A percentile compares a stretch with the other conserved stretches of the same genome.
phyloP scores from a whole-genome alignment of 306 rosid genomes.

The Rubus idaeus region DNA sequence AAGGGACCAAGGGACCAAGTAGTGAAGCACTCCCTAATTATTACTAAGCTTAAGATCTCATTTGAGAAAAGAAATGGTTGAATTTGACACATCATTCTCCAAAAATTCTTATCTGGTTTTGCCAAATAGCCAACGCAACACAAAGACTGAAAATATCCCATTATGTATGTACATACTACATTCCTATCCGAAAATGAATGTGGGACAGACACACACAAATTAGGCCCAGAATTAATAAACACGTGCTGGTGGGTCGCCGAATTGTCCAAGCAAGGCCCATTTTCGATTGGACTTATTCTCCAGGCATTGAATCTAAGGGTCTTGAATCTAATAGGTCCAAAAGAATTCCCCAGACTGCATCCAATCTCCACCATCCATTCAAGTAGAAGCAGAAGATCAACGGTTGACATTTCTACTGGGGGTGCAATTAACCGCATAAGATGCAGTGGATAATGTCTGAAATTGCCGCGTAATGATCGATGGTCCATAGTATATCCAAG shows the following conservation, averaged over 20 bases:
- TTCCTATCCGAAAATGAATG: no score
- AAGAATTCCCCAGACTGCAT: background rate
- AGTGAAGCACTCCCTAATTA: no score
- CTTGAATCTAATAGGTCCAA: background rate
- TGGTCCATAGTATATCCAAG: background rate
- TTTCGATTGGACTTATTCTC: no score
- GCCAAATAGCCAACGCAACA: no score
- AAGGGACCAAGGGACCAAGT: no score
- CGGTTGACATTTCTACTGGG: background rate
- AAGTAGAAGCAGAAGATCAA: background rate
- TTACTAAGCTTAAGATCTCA: no score
- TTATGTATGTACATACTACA: no score
- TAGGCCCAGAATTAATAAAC: background rate
- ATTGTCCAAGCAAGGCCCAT: background rate
- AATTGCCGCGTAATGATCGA: slow-evolving; percentile 17
- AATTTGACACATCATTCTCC: no score
- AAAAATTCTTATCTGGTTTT: no score
- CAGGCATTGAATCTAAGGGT: background rate
- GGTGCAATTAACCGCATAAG: background rate
- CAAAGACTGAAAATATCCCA: no score
- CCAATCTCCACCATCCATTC: background rate
- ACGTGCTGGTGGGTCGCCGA: background rate
- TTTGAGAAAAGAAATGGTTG: no score
- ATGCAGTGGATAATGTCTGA: slow-evolving; percentile 25
- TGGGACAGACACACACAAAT: no score